phyloP scores from a whole-genome alignment of 2,329 filamentous ascomycete species.

The Didymella keratinophila region DNA sequence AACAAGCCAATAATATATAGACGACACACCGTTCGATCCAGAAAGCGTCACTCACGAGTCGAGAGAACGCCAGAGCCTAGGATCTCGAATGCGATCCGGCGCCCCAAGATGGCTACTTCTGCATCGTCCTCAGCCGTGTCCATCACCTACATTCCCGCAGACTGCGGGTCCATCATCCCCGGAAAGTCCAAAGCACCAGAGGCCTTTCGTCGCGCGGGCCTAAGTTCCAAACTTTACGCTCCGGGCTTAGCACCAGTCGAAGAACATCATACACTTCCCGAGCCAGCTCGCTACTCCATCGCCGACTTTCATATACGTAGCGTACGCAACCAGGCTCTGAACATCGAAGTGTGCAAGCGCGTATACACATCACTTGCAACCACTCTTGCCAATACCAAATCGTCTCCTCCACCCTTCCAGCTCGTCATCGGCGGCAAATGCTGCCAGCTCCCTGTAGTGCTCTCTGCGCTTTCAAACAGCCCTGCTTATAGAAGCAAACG shows the following conservation, averaged over 20 bases:
- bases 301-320: neutral
- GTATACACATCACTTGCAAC: neutral
- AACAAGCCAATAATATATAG: neutral
- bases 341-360: neutral
- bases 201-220: neutral
- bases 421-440: neutral
- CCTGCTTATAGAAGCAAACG: neutral
- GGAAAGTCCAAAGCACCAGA: neutral
- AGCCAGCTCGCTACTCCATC: neutral
- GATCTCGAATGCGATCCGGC: no score
- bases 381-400: neutral
- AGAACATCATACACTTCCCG: neutral
- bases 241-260: neutral
- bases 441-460: neutral
- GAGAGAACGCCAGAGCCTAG: no score
- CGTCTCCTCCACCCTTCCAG: neutral
- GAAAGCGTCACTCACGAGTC: no score
- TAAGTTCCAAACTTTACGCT: neutral
- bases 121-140: neutral
- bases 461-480: neutral
- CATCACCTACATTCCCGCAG: neutral
- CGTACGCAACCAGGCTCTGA: neutral
- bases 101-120: neutral
- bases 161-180: neutral
- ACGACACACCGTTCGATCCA: no score